Evolutionary conservation across 164 flowering plant genomes (phyloP).

Genomic region (Macadamia integrifolia): DNA sequence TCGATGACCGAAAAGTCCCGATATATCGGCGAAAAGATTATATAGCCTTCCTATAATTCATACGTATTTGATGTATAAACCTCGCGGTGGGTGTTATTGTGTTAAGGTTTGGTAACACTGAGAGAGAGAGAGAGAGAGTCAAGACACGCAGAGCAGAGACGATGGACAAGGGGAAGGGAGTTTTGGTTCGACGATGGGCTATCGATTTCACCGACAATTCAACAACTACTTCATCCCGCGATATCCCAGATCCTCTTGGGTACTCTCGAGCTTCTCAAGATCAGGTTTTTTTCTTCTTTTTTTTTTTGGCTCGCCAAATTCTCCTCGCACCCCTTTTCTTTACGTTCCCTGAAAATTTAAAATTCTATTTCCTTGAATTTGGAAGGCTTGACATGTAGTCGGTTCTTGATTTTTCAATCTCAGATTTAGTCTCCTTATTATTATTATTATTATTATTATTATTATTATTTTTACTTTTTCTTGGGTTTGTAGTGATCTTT

Average conservation of each 20-base stretch:
- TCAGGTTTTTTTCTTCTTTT: slow-evolving; percentile 42
- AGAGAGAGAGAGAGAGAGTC: too few relatives aligned
- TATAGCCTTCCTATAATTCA: too few relatives aligned
- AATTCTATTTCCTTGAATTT: not conserved
- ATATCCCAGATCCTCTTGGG: slow-evolving; percentile 82
- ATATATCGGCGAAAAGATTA: too few relatives aligned
- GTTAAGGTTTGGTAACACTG: not conserved
- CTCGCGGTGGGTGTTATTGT: too few relatives aligned
- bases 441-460: too few relatives aligned
- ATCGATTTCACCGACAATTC: slow-evolving; percentile 77
- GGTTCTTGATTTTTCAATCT: not conserved
- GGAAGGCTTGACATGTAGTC: not conserved
- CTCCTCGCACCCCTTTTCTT: too few relatives aligned
- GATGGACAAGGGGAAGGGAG: slow-evolving; percentile 88
- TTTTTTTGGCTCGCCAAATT: not conserved
- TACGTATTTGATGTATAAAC: too few relatives aligned
- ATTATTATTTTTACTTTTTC: not conserved
- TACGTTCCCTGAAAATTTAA: too few relatives aligned
- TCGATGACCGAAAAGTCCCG: too few relatives aligned
- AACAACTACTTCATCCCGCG: slow-evolving; percentile 50
- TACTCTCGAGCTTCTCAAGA: slow-evolving; percentile 75
- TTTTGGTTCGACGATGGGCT: slow-evolving; percentile 72
- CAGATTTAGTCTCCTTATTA: too few relatives aligned
- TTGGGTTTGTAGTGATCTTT: not conserved
- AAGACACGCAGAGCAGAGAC: not conserved